phyloP scores from a whole-genome alignment of 2,329 filamentous ascomycete species.

The Drechmeria coniospora region DNA sequence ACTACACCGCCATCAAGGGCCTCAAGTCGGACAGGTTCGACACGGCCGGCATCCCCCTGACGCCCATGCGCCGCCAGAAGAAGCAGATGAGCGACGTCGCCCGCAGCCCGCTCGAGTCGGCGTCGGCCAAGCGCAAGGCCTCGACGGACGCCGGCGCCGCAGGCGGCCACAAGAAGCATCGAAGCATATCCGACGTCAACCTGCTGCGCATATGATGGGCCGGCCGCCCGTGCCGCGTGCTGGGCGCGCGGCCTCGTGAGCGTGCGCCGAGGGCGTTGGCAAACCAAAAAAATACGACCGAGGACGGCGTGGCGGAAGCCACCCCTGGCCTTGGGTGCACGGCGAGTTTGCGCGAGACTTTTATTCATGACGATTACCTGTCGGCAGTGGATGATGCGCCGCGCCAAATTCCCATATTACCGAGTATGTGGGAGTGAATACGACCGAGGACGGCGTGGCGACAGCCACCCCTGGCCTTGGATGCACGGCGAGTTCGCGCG shows the following conservation, averaged over 20 bases:
- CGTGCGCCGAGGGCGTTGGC: too few relatives aligned
- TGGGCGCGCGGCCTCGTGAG: too few relatives aligned
- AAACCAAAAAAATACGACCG: constrained; percentile 25
- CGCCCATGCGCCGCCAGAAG: constrained; percentile 47
- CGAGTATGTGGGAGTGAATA: constrained; percentile 13
- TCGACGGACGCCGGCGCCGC: constrained; percentile 24
- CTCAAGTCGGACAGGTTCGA: constrained; percentile 51
- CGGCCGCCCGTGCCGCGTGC: constrained; percentile 1
- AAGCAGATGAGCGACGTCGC: constrained; percentile 25
- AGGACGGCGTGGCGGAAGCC: constrained; percentile 28
- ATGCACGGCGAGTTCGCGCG: background rate
- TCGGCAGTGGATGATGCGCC: background rate
- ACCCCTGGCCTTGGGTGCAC: constrained; percentile 25
- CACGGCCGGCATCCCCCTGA: constrained; percentile 52
- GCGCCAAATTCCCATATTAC: background rate
- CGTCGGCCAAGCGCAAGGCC: constrained; percentile 40
- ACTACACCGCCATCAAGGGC: constrained; percentile 43
- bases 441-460: constrained; percentile 31
- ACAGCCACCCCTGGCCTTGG: constrained; percentile 28
- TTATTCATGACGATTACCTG: background rate
- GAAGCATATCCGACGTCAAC: constrained; percentile 43
- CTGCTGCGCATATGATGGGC: constrained; percentile 26
- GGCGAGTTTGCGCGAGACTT: background rate
- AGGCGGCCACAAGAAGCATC: constrained; percentile 38
- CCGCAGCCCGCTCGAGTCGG: constrained; percentile 33